These are phyloP conservation scores for Thelonectria blattea DNA, from an alignment of 2,329 filamentous ascomycete genomes.

Conservation along the genomic window DNA sequence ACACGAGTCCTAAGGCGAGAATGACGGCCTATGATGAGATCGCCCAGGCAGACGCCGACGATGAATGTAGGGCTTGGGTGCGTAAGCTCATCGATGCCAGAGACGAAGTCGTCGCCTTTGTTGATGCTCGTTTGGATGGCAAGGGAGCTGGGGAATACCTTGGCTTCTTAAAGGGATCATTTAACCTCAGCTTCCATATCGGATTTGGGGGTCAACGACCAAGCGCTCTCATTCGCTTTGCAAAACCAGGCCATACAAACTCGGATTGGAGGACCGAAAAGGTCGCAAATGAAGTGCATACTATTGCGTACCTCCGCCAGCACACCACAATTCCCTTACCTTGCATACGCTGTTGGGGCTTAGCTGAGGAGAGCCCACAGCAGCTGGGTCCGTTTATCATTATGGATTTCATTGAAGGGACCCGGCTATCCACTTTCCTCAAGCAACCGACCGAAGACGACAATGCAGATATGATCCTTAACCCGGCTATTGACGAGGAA, in stretches of 20 bases:
- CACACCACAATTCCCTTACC: conserved; percentile 42
- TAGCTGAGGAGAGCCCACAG: conserved; percentile 38
- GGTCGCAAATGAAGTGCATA: conserved; percentile 38
- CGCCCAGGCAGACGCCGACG: no score
- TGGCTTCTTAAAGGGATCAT: conserved; percentile 32
- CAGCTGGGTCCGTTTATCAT: conserved; percentile 43
- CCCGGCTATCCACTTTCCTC: conserved; percentile 28
- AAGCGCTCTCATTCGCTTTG: conserved; percentile 35
- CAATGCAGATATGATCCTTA: conserved; percentile 29
- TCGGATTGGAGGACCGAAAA: conserved; percentile 40
- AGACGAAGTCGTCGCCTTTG: conserved; percentile 7
- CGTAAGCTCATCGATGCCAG: neutral
- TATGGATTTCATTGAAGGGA: conserved; percentile 42
- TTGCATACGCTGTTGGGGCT: conserved; percentile 35
- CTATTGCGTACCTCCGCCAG: conserved; percentile 38
- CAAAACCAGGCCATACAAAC: conserved; percentile 33
- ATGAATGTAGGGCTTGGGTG: no score
- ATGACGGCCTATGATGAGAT: no score
- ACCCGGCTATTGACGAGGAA: conserved; percentile 29
- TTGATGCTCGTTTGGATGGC: neutral
- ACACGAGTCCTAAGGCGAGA: no score
- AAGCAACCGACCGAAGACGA: conserved; percentile 34
- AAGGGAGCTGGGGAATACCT: neutral
- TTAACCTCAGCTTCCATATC: conserved; percentile 39
- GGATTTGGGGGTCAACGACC: conserved; percentile 21